Base-by-base conservation (phyloP, 352 stramenopile species). In the Phytophthora nicotianae region DNA sequence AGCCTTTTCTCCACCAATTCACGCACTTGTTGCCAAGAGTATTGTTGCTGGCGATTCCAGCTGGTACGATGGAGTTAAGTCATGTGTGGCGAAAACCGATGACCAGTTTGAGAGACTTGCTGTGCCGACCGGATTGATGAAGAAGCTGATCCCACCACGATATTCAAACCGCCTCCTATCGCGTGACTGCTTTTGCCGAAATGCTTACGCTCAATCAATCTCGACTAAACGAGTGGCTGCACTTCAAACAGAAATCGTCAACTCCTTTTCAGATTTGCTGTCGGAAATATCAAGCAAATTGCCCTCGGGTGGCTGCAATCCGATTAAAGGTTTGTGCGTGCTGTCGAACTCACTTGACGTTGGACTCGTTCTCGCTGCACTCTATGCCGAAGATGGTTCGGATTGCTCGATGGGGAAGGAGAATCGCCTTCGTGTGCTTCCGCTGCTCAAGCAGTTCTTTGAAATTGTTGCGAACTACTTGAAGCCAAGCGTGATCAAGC, bases 401-500 rank as follows among this genome's bases (percentile, higher is more conserved):
- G 64, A 70, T 42, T 49, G 9, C 13, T 35, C 23, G 10, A 35
- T 9, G 2, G 26, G 14, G 24, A 68, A 33, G 37, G 47, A 46
- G 19, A 55, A 46, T 37, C 37, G 23, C n/a, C 29, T 72, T 32
- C 27, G 57, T 13, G 47, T 72, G 20, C 58, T 79, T 32, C 50
- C 65, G 17, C 50, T 84, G 37, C 51, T 89, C 8, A 79, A 89
- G 26, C 60, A 71, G 10, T 79, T 80, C 21, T 67, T 93, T 16
- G 56, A 54, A 16, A 65, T 88, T 23, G 38, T 90, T 32, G 67
- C 81, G n/a, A 68, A 75, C 33, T 74, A 83, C 48, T 51, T 88
- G 42, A 82, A 68, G 10, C 59, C 76, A 49, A 73, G 38, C n/a
- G 50, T 65, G 4, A 72, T 88, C 10, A 72, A 81, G 29, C 65